Conservation (phyloP, 75 land plant species). For the Ceratopteris richardii region DNA sequence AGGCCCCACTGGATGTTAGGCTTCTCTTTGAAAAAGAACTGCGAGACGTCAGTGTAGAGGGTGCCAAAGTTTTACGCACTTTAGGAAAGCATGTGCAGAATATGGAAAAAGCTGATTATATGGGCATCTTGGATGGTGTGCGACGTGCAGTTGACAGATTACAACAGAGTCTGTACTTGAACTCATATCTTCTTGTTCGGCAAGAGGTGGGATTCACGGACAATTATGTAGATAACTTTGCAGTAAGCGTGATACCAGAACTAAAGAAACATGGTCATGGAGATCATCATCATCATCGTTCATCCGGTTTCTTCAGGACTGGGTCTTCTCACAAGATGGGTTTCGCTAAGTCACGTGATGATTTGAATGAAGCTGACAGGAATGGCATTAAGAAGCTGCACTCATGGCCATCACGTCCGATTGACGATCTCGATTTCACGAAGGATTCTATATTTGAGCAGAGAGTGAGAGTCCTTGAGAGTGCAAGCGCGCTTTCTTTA, state of each 20-base stretch:
- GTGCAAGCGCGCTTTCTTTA: slow-evolving; percentile 40
- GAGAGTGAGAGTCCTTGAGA: too few species aligned
- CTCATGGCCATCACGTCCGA: slow-evolving; percentile 38
- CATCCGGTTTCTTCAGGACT: background rate
- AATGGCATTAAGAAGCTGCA: slow-evolving; percentile 30
- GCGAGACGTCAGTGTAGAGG: slow-evolving; percentile 34
- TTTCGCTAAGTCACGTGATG: background rate
- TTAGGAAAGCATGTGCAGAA: slow-evolving; percentile 36
- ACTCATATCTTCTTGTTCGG: slow-evolving; percentile 43
- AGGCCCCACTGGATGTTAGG: slow-evolving; percentile 47
- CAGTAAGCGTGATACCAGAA: slow-evolving; percentile 6
- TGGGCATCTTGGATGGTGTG: slow-evolving; percentile 26
- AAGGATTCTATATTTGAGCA: slow-evolving; percentile 18
- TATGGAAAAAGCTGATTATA: slow-evolving; percentile 29
- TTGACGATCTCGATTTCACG: slow-evolving; percentile 10
- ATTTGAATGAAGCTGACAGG: slow-evolving; percentile 30
- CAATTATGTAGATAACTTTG: slow-evolving; percentile 2
- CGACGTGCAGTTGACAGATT: slow-evolving; percentile 38
- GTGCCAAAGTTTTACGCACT: slow-evolving; percentile 40
- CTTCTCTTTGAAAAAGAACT: slow-evolving; percentile 41
- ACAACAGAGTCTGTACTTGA: slow-evolving; percentile 33
- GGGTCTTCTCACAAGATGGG: too few species aligned
- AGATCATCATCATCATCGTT: background rate
- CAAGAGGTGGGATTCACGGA: slow-evolving; percentile 41
- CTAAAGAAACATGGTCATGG: background rate